Percentiles rank a stretch among this genome's conserved stretches.
Conservation (phyloP, 73 alveolate genomes). For the Paramecium tetraurelia region DNA sequence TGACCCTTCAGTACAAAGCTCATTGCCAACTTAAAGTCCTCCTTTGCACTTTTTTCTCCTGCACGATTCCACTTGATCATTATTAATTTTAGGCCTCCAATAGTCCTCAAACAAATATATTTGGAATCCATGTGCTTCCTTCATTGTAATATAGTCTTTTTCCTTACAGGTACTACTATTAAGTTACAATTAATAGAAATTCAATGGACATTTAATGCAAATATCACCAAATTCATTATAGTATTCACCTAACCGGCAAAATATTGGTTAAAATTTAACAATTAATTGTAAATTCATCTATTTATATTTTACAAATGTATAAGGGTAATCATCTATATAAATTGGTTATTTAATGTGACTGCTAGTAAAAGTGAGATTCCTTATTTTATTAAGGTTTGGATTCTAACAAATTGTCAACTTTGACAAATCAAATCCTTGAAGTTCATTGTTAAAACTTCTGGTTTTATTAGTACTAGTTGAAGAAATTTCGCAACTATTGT, state of each 20-base stretch:
- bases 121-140: background rate
- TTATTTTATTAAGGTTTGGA: background rate
- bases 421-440: background rate
- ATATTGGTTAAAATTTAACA: background rate
- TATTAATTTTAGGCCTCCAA: constrained; percentile 32
- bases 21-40: constrained; percentile 11
- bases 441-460: background rate
- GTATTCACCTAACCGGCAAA: background rate
- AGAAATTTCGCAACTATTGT: background rate
- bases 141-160: background rate
- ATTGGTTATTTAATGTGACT: background rate
- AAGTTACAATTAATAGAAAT: background rate
- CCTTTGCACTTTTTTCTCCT: background rate
- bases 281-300: background rate
- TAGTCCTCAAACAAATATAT: background rate
- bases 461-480: background rate
- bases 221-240: background rate
- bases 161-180: background rate
- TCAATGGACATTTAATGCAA: background rate
- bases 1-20: background rate
- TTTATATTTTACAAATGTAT: background rate
- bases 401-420: background rate
- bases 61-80: constrained; percentile 16
- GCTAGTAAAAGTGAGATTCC: background rate
- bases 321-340: background rate